Evolutionary conservation across 768 basidiomycete species (phyloP).

Genomic region (Lepiota brunneoincarnata): DNA sequence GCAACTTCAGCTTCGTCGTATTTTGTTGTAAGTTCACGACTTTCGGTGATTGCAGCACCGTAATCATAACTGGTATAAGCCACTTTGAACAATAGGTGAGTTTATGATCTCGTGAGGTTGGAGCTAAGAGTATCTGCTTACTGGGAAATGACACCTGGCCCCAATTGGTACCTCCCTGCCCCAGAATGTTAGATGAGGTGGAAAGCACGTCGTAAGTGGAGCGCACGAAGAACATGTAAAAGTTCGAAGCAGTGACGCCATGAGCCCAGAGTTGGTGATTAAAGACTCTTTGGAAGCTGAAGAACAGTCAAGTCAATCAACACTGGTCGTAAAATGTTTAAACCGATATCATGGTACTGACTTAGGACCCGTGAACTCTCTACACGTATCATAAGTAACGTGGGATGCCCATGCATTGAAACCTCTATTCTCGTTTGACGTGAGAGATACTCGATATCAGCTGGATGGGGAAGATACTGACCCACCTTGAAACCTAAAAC

Average conservation of each 20-base stretch:
- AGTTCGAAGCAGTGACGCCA: background rate
- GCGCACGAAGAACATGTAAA: constrained; percentile 5
- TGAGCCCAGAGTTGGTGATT: background rate
- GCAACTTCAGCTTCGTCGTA: constrained; percentile 2
- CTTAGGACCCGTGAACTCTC: constrained; percentile 3
- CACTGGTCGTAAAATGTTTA: background rate
- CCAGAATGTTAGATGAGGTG: background rate
- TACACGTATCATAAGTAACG: background rate
- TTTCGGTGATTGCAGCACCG: background rate
- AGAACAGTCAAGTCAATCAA: background rate
- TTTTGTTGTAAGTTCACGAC: background rate
- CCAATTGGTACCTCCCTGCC: background rate
- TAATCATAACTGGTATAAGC: background rate
- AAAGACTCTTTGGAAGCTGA: background rate
- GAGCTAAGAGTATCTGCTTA: background rate
- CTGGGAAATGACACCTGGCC: background rate
- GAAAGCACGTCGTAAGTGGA: background rate
- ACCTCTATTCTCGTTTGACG: background rate
- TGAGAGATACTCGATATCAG: background rate
- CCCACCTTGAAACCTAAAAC: background rate
- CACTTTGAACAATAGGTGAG: background rate
- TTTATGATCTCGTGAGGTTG: background rate
- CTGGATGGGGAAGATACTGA: background rate
- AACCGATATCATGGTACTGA: background rate
- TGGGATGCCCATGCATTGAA: background rate